Base-by-base conservation (phyloP, 2,329 filamentous ascomycete species). In the Penicillium sp. region DNA sequence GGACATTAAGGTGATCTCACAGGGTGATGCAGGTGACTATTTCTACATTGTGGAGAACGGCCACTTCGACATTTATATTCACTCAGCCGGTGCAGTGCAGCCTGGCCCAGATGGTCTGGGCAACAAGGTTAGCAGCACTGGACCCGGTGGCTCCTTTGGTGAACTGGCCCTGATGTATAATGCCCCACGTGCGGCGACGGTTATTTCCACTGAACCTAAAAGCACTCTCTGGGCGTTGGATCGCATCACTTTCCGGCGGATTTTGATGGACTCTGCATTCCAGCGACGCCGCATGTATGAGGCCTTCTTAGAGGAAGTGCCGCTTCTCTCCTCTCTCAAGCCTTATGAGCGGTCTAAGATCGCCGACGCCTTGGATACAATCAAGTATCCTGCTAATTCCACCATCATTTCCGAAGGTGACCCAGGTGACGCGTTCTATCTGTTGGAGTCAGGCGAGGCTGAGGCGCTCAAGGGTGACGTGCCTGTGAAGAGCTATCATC, bases 91-190 rank as follows among this genome's bases (percentile, higher is more conserved):
- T 58, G 80, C 86, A 42, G 82, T 96, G 53, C 90, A 96, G 71
- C 82, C 91, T 8, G 93, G 93, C 0, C 81, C 84, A 0, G 87
- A 93, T 47, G 95, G 93, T 11, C 83, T 97, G 78, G 95, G 95
- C 49, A 82, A 83, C 59, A 90, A 91, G 68, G 93, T 98, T 27
- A 87, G 87, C 66, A 87, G 83, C 37, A 96, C 96, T 56, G 88
- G 90, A 45, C 86, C 92, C 3, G 95, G 95, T 49, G 93, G 93
- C 59, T 96, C 92, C 4, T 99, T 99, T 75, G 95, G 95, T 67
- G 95, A 99, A 79, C 83, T 99, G 55, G 95, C 95, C 13, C 82
- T 99, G 68, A 98, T 99, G 95, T 98, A 99, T 80, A 97, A 98
- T 70, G 92, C 95, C 22, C 95, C 95, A 26, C 91, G 95, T 70